These are phyloP conservation scores for Murraya paniculata DNA, from an alignment of 345 rosid genomes.

Conservation along the genomic window DNA sequence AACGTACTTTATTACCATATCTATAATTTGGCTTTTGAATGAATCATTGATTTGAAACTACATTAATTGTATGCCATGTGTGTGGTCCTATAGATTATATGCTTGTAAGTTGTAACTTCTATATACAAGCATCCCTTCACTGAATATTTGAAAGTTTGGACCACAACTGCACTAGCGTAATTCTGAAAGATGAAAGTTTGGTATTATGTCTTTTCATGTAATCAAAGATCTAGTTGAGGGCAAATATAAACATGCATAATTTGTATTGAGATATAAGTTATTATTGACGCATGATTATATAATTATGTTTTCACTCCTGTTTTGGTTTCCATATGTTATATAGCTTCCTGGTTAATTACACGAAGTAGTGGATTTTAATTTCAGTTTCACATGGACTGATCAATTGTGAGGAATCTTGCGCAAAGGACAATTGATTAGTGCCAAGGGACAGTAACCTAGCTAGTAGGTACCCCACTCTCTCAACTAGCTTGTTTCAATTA, in stretches of 20 bases:
- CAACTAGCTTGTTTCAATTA: conserved; percentile 34
- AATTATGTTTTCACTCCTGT: too few species aligned
- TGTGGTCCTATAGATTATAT: conserved; percentile 26
- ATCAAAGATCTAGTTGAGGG: not conserved
- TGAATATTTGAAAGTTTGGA: conserved; percentile 20
- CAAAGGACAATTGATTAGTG: conserved; percentile 39
- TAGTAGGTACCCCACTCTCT: conserved; percentile 5
- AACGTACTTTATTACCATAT: too few species aligned
- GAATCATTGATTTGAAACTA: not conserved
- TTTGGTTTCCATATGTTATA: not conserved
- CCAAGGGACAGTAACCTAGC: conserved; percentile 25
- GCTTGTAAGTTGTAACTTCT: conserved; percentile 10
- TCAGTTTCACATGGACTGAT: conserved; percentile 14
- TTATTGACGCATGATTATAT: too few species aligned
- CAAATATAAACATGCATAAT: not conserved
- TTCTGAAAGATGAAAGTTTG: conserved; percentile 9
- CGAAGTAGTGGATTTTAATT: not conserved
- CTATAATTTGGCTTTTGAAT: too few species aligned
- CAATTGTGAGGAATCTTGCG: conserved; percentile 7
- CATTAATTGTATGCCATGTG: not conserved
- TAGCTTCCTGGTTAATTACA: not conserved
- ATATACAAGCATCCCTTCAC: conserved; percentile 18
- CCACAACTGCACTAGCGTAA: conserved; percentile 30
- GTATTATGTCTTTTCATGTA: conserved; percentile 16
- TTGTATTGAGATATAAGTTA: not conserved